A percentile compares a stretch with the other conserved stretches of the same genome.
Evolutionary conservation across 768 basidiomycete species (phyloP).

Genomic region (Leccinum rimulosum): DNA sequence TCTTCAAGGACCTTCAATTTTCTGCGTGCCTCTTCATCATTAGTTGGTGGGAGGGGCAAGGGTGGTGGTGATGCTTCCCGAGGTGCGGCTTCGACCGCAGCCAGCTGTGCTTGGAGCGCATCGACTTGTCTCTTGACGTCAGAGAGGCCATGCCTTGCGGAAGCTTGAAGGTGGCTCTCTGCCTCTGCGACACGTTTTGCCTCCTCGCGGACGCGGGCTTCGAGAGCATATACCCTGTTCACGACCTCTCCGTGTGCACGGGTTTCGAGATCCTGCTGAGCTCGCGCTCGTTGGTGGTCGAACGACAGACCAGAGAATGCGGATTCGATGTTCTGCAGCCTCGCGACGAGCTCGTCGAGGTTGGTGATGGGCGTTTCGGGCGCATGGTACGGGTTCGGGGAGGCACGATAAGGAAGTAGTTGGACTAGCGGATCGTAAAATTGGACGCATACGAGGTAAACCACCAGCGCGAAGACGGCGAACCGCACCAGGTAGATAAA

Average conservation of each 20-base stretch:
- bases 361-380: conserved; percentile 63
- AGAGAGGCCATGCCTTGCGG: conserved; percentile 44
- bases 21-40: conserved; percentile 56
- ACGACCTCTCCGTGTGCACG: conserved; percentile 51
- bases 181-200: conserved; percentile 50
- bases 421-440: conserved; percentile 37
- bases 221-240: conserved; percentile 54
- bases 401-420: conserved; percentile 34
- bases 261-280: conserved; percentile 51
- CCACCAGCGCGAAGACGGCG: conserved; percentile 38
- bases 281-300: conserved; percentile 50
- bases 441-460: conserved; percentile 47
- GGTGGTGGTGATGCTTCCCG: conserved; percentile 16
- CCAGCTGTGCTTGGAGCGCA: conserved; percentile 43
- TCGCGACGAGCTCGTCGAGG: conserved; percentile 60
- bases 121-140: conserved; percentile 57
- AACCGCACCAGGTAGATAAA: conserved; percentile 40
- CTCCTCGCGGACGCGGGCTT: conserved; percentile 48
- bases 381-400: conserved; percentile 42
- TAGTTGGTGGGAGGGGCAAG: conserved; percentile 21
- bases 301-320: conserved; percentile 58
- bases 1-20: conserved; percentile 61
- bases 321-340: conserved; percentile 62
- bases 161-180: conserved; percentile 46
- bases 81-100: conserved; percentile 27